phyloP scores from a whole-genome alignment of 305 asterid species.

The Fraxinus platypoda region DNA sequence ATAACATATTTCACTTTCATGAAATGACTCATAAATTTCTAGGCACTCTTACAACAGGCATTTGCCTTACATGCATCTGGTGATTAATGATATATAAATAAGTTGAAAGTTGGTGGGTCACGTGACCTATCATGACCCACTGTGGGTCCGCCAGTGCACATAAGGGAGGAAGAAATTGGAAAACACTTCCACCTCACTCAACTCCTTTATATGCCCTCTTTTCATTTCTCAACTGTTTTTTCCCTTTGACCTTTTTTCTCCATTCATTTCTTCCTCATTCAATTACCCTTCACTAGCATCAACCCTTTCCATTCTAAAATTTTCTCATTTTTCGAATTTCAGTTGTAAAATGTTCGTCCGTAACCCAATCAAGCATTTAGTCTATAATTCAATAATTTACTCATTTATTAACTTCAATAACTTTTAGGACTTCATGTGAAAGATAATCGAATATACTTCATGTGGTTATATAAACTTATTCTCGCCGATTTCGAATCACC shows the following conservation, averaged over 20 bases:
- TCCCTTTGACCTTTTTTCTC: neutral
- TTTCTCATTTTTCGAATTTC: neutral
- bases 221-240: conserved; percentile 27
- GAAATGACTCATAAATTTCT: no score
- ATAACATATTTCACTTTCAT: no score
- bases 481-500: no score
- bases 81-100: no score
- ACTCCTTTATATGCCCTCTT: conserved; percentile 10
- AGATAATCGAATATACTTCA: neutral
- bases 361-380: neutral
- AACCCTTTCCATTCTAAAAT: neutral
- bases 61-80: no score
- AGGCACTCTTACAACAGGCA: no score
- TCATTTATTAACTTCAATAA: neutral
- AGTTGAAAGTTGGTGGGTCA: no score
- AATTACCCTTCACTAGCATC: neutral
- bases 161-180: no score
- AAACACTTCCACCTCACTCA: no score
- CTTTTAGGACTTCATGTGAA: neutral
- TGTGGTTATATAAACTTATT: neutral
- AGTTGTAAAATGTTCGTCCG: neutral
- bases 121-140: no score
- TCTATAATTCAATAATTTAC: neutral
- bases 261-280: neutral
- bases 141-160: no score